phyloP scores from a whole-genome alignment of 306 rosid species.

The Gastrolobium villosum region DNA sequence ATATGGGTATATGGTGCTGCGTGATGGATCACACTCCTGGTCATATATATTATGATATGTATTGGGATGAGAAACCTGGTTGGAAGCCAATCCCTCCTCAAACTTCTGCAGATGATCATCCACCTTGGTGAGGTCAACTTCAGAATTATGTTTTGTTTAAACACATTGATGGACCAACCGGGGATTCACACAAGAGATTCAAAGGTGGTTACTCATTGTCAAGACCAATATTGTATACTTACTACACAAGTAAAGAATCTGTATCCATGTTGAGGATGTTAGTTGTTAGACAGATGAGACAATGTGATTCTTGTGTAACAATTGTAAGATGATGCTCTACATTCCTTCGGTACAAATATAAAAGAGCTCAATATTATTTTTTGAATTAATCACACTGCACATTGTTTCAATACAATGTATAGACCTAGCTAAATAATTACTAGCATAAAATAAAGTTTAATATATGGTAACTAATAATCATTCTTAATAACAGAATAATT shows the following conservation, averaged over 20 bases:
- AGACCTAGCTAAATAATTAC: too few relatives aligned
- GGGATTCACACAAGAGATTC: conserved; percentile 2
- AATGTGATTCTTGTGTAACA: conserved; percentile 34
- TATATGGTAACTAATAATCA: too few relatives aligned
- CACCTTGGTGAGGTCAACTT: conserved; percentile 67
- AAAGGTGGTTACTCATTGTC: conserved; percentile 33
- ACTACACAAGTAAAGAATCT: conserved; percentile 39
- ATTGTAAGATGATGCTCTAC: conserved; percentile 18
- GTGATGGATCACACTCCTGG: conserved; percentile 79
- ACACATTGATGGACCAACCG: background rate
- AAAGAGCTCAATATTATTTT: too few relatives aligned
- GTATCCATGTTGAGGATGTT: conserved; percentile 36
- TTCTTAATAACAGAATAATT: too few relatives aligned
- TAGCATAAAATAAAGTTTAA: too few relatives aligned
- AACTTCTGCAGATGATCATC: conserved; percentile 84
- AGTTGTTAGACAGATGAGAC: conserved; percentile 38
- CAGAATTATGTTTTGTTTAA: conserved; percentile 35
- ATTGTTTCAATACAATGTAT: too few relatives aligned
- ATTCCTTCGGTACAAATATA: too few relatives aligned
- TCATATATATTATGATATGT: conserved; percentile 95
- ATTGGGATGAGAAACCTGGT: conserved; percentile 96
- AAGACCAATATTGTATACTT: conserved; percentile 32
- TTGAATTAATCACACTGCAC: too few relatives aligned
- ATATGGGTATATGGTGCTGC: conserved; percentile 96
- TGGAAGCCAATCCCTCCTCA: conserved; percentile 95